Evolutionary conservation across 2,329 filamentous ascomycete species (phyloP).

Genomic region (Fusarium longipes): DNA sequence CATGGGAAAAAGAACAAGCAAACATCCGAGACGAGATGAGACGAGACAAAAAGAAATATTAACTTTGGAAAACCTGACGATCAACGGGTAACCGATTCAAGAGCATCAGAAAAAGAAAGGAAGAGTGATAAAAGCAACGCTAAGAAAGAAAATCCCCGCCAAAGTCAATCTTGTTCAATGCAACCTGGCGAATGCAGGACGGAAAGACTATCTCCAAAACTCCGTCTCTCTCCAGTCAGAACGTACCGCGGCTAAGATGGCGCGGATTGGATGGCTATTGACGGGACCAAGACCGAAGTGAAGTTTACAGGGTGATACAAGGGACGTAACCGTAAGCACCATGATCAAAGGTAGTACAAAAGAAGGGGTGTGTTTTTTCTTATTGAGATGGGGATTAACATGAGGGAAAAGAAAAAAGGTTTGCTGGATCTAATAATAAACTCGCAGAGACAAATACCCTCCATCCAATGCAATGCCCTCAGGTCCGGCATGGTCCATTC

Average conservation of each 20-base stretch:
- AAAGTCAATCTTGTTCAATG: constrained; percentile 26
- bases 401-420: background rate
- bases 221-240: background rate
- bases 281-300: constrained; percentile 11
- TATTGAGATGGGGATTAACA: background rate
- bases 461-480: too few species aligned
- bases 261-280: constrained; percentile 23
- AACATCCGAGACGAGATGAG: background rate
- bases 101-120: background rate
- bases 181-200: constrained; percentile 18
- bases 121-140: constrained; percentile 20
- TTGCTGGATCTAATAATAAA: background rate
- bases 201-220: constrained; percentile 6
- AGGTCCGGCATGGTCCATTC: too few species aligned
- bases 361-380: background rate
- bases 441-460: too few species aligned
- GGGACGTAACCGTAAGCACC: background rate
- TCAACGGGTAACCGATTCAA: background rate
- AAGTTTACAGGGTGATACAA: constrained; percentile 31
- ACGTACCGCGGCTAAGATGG: constrained; percentile 28
- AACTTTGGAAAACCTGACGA: background rate
- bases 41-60: background rate
- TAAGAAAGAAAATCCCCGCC: constrained; percentile 33
- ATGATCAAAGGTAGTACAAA: background rate
- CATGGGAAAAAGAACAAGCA: too few species aligned